Evolutionary conservation across 2,329 filamentous ascomycete genomes (phyloP).

Genomic region (Fusarium temperatum): DNA sequence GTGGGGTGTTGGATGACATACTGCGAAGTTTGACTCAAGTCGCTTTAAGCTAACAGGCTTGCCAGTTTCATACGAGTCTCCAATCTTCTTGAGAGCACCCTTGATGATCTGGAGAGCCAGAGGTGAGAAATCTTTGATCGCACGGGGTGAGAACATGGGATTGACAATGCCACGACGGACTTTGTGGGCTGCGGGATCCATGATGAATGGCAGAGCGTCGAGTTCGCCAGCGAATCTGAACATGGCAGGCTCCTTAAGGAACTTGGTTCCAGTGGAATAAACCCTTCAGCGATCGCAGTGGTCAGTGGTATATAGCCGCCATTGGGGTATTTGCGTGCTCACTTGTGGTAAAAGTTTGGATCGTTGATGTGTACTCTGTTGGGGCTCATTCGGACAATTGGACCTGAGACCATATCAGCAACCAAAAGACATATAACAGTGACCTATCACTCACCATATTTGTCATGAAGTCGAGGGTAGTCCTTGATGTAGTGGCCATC

Average conservation of each 20-base stretch:
- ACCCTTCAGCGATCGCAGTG: neutral
- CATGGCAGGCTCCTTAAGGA: neutral
- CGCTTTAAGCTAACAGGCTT: neutral
- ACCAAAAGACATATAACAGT: too few relatives aligned
- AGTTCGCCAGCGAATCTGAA: neutral
- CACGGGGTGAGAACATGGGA: neutral
- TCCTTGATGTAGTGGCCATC: neutral
- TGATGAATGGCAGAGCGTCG: neutral
- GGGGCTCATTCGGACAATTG: neutral
- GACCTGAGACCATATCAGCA: neutral
- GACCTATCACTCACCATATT: neutral
- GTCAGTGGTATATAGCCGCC: neutral
- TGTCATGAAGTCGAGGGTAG: neutral
- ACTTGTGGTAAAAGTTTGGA: neutral
- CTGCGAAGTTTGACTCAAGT: neutral
- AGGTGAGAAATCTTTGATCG: neutral
- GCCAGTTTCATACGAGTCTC: neutral
- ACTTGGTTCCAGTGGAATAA: neutral
- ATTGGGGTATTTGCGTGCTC: neutral
- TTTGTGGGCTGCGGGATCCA: neutral
- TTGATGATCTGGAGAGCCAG: neutral
- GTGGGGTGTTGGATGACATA: too few relatives aligned
- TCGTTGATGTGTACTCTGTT: neutral
- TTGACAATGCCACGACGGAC: neutral
- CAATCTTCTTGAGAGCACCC: neutral